Evolutionary conservation across 768 basidiomycete species (phyloP).

Genomic region (Rhizopogon vesiculosus): DNA sequence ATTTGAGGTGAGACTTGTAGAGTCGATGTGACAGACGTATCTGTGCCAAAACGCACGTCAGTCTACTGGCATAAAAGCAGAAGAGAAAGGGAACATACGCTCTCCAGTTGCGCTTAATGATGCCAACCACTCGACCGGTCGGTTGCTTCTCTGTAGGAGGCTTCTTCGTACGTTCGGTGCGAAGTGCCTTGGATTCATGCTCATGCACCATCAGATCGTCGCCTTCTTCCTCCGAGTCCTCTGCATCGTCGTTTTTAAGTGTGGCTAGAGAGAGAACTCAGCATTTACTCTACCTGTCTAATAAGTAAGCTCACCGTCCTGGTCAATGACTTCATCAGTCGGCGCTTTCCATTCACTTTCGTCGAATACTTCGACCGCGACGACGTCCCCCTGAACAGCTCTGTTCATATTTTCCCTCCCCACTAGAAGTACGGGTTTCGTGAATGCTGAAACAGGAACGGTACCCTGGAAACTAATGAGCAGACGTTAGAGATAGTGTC

Average conservation of each 20-base stretch:
- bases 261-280: slow-evolving; percentile 46
- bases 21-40: slow-evolving; percentile 94
- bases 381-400: slow-evolving; percentile 89
- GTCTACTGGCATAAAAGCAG: neutral
- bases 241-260: slow-evolving; percentile 83
- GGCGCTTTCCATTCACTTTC: slow-evolving; percentile 91
- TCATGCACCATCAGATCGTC: slow-evolving; percentile 26
- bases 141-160: slow-evolving; percentile 68
- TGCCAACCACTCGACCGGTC: slow-evolving; percentile 86
- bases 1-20: slow-evolving; percentile 76
- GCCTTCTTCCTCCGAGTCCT: slow-evolving; percentile 63
- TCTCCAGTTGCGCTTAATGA: slow-evolving; percentile 95
- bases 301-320: slow-evolving; percentile 58
- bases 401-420: slow-evolving; percentile 96
- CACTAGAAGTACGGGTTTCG: slow-evolving; percentile 76
- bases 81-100: slow-evolving; percentile 51
- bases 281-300: neutral
- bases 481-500: neutral
- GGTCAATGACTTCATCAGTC: slow-evolving; percentile 89
- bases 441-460: slow-evolving; percentile 68
- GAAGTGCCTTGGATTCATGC: slow-evolving; percentile 40
- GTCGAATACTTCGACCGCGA: slow-evolving; percentile 84
- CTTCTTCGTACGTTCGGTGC: slow-evolving; percentile 17
- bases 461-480: slow-evolving; percentile 50
- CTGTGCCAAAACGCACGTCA: slow-evolving; percentile 30